Evolutionary conservation across 163 green algal genomes (phyloP), one percentile per base, ranked within the genome.

Genomic region (Chlamydomonas reinhardtii): DNA sequence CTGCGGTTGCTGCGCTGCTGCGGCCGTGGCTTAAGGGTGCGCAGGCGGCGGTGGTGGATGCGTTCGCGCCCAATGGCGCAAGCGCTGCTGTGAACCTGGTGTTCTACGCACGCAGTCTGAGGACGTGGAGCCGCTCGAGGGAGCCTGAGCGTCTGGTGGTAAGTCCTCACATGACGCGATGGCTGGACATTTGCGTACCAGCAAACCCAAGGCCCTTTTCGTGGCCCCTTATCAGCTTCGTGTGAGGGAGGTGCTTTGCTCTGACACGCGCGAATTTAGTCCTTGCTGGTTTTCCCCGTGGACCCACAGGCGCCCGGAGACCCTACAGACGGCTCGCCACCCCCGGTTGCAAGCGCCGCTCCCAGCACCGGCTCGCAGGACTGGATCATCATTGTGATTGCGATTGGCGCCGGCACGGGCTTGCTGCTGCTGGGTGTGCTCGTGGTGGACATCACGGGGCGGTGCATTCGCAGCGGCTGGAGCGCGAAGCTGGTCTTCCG

Each of bases 81-180:
- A 68, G 56, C 61, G 76, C 76, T 11, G 35, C 27, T 1, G 76
- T 64, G 34, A 83, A 83, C 37, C 20, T 20, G 35, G 35, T 83
- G 27, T 29, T 31, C 16, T 83, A 83, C 61, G 24, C 29, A 4
- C 76, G 76, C 61, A 83, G 76, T 29, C 61, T 83, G 8, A 22
- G 76, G 17, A 83, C 76, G 4, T 83, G 76, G 76, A 52, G 27
- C 29, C 56, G 73, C 31, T 64, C 12, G 34, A 59, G 29, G 22
- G 24, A 56, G 24, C 11, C 2, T 0, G 74, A 20, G 52, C 59
- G n/a, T 22, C 52, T 34, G 74, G 48, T 32, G 68, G 68, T 35
- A 37, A 8, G n/a, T 73, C 48, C 3, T 3, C 66, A 48, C 16
- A 39, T 20, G n/a, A 2, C 2, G 66, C 29, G 4, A 2, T 22